Evolutionary conservation across 2,329 filamentous ascomycete genomes (phyloP).

Genomic region (Byssoonygena ceratinophila): DNA sequence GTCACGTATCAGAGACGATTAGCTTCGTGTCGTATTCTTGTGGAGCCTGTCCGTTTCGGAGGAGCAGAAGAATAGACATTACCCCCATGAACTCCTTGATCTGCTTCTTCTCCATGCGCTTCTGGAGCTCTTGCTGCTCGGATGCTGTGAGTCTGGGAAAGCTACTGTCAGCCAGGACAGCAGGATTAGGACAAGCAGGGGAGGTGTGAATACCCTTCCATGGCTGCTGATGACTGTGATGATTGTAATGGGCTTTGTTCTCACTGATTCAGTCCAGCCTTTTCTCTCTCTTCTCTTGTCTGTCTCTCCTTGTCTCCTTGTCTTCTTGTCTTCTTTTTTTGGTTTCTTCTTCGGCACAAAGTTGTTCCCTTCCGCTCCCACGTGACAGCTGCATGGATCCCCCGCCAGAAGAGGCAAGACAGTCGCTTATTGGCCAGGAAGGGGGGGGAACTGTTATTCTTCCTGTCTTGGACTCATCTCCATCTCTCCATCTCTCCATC

Average conservation of each 20-base stretch:
- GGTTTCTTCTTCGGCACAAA: not conserved
- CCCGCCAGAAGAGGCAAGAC: too few species aligned
- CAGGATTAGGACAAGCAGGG: not conserved
- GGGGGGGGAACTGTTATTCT: not conserved
- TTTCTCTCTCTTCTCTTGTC: not conserved
- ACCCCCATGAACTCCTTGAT: conserved; percentile 99
- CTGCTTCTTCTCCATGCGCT: conserved; percentile 94
- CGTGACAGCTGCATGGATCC: too few species aligned
- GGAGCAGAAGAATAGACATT: conserved; percentile 34
- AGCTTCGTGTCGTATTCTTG: conserved; percentile 11
- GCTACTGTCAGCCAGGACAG: not conserved
- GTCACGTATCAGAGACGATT: not conserved
- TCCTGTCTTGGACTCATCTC: not conserved
- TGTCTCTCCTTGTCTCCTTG: not conserved
- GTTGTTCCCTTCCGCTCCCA: not conserved
- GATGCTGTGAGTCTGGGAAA: conserved; percentile 53
- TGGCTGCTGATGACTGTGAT: conserved; percentile 19
- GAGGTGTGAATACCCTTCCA: conserved; percentile 28
- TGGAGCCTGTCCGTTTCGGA: conserved; percentile 9
- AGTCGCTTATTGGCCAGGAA: not conserved
- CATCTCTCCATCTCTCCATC: not conserved
- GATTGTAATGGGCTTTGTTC: not conserved
- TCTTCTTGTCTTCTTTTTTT: not conserved
- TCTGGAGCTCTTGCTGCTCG: conserved; percentile 87
- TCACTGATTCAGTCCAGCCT: not conserved